Evolutionary conservation across 495 filamentous ascomycete species (phyloP).

Genomic region (Tuber microsphaerosporum): DNA sequence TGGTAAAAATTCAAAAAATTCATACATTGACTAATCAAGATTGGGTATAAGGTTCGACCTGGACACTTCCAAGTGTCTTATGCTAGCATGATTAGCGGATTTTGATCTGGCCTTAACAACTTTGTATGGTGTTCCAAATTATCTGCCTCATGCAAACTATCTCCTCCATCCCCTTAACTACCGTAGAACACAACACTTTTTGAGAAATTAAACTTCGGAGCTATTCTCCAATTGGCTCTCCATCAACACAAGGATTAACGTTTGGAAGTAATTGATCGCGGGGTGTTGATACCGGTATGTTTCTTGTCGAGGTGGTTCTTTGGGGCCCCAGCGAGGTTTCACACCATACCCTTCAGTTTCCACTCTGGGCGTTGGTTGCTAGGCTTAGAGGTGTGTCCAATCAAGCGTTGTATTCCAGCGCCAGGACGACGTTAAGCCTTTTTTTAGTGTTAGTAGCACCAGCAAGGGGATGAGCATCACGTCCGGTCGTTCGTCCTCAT

Average conservation of each 20-base stretch:
- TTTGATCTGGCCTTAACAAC: neutral
- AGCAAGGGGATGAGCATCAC: neutral
- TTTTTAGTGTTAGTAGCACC: neutral
- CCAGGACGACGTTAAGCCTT: neutral
- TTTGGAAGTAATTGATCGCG: neutral
- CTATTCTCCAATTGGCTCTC: neutral
- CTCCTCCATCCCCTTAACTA: neutral
- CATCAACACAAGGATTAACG: neutral
- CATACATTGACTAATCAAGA: neutral
- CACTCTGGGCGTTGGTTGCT: neutral
- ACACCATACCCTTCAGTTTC: neutral
- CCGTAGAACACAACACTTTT: neutral
- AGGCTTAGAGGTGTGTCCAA: neutral
- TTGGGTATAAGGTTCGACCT: neutral
- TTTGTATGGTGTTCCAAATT: neutral
- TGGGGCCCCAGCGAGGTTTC: neutral
- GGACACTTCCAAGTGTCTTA: neutral
- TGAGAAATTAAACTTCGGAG: neutral
- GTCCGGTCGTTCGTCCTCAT: neutral
- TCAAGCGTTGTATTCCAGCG: neutral
- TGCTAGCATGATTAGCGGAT: neutral
- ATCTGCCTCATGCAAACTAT: neutral
- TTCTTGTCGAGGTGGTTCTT: neutral
- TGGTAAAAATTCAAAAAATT: neutral
- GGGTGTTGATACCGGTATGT: neutral